phyloP scores from a whole-genome alignment of 768 basidiomycete species.

The Leccinum fibrillosum region DNA sequence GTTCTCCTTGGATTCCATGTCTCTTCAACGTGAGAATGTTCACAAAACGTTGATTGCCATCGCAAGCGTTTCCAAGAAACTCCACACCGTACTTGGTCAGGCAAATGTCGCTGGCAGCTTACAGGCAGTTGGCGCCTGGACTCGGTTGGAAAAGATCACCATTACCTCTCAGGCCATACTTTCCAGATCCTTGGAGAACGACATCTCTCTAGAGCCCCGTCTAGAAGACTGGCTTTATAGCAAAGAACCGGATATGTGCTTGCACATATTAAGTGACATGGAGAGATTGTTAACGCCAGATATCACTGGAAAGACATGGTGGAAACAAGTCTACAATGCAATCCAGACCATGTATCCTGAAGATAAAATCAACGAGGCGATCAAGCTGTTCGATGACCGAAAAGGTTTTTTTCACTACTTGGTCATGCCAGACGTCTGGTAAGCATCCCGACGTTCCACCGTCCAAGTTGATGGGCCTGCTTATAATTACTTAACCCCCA shows the following conservation, averaged over 20 bases:
- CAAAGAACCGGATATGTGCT: constrained; percentile 4
- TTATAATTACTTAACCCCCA: background rate
- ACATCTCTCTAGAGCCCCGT: background rate
- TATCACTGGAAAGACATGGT: background rate
- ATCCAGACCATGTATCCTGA: background rate
- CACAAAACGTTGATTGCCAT: background rate
- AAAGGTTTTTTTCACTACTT: background rate
- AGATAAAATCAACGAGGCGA: background rate
- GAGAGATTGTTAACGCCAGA: background rate
- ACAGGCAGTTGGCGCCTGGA: background rate
- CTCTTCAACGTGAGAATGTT: background rate
- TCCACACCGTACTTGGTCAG: background rate
- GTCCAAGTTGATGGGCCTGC: background rate
- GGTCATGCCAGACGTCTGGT: background rate
- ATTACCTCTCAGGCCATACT: background rate
- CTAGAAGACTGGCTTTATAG: constrained; percentile 3
- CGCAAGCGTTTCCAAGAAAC: background rate
- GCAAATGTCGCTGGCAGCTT: background rate
- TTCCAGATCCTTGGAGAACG: background rate
- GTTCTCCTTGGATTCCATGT: background rate
- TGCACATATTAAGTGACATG: constrained; percentile 1
- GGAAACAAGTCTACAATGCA: background rate
- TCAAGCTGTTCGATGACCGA: constrained; percentile 2
- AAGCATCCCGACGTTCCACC: background rate
- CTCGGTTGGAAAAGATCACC: background rate